Base-by-base conservation (phyloP, 1,284 basidiomycete genomes). In the Bondarzewia mesenterica region DNA sequence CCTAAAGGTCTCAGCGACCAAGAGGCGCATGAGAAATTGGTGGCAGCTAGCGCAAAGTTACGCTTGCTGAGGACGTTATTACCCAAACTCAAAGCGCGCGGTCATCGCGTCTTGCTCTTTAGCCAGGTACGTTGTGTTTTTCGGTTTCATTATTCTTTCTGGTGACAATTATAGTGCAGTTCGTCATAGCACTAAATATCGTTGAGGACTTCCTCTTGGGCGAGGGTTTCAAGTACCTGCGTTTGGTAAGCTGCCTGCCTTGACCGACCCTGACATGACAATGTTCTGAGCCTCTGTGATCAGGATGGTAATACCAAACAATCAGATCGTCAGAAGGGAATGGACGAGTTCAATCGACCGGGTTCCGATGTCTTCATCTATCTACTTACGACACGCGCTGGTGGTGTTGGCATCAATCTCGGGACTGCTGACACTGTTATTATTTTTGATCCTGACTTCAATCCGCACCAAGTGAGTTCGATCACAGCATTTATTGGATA, bases 51-150 rank as follows among this genome's bases (percentile, higher is more conserved):
- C 56, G 82, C 86, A 27, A 98, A 98, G 68, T 72, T 99, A 45
- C 80, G 84, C 26, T 78, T 96, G 47, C 74, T 99, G 39, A 91
- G 87, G 64, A 66, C 72, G 43, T 69, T 98, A 42, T 73, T 99
- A 35, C 89, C 90, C 0, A 90, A 93, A 65, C 77, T 99, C 47
- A 92, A 90, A 61, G 80, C 82, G 46, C 81, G 85, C 38, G 93
- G 93, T 0, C 96, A 99, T 67, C 85, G 96, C 22, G 84, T 98
- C n/a, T 73, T 99, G 20, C 72, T 99, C 22, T 99, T 99, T 70
- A 96, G 93, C 66, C 96, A 99, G 74, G 96, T 95, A 66, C 59
- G 75, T 32, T 56, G 46, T 18, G 36, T 49, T 42, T 43, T 18
- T 41, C 45, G 22, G 26, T 44, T 40, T 36, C 7, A 40, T 1